A percentile compares a stretch with the other conserved stretches of the same genome.
These are phyloP conservation scores for Chimonanthus praecox DNA, from an alignment of 164 flowering plant genomes.

Conservation along the genomic window DNA sequence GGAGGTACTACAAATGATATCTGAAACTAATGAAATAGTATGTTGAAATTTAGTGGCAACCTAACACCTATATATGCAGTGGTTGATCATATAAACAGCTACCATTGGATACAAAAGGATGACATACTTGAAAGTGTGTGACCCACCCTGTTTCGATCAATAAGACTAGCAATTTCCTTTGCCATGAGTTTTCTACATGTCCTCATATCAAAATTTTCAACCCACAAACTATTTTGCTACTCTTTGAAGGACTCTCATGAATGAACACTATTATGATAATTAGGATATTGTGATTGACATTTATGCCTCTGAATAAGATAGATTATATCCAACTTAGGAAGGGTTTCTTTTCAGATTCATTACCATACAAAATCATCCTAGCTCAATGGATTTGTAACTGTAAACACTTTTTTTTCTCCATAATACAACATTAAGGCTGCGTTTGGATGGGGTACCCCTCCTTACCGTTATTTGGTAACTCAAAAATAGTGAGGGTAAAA, in stretches of 20 bases:
- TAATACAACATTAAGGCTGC: too few species aligned
- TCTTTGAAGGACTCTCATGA: not conserved
- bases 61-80: not conserved
- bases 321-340: not conserved
- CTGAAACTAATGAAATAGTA: not conserved
- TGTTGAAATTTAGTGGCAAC: too few species aligned
- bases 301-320: not conserved
- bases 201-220: not conserved
- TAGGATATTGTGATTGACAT: not conserved
- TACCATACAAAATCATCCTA: too few species aligned
- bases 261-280: too few species aligned
- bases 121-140: not conserved
- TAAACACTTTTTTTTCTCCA: too few species aligned
- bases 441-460: too few species aligned
- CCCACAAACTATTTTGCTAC: not conserved
- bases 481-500: too few species aligned
- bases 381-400: too few species aligned
- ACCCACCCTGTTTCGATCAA: not conserved
- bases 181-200: not conserved
- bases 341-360: too few species aligned
- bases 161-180: not conserved
- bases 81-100: not conserved
- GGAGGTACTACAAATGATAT: not conserved
- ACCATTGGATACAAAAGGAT: not conserved
- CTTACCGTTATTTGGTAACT: too few species aligned